Base-by-base conservation (phyloP, 495 filamentous ascomycete species). In the Achaetomiella virescens region DNA sequence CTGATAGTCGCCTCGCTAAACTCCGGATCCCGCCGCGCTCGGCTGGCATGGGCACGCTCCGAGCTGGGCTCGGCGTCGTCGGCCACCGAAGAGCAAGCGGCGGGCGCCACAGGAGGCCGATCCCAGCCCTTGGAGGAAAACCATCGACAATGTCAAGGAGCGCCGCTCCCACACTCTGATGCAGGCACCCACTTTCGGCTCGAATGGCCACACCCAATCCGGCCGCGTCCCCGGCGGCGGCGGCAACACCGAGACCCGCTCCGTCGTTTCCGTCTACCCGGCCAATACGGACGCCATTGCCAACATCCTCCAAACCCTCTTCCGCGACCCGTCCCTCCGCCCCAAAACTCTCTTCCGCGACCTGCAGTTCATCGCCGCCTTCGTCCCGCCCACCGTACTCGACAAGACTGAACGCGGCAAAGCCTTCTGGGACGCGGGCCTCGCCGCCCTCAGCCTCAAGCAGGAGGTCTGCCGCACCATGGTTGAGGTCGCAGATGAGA, bases 271-370 rank as follows among this genome's bases (percentile, higher is more conserved):
- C 59, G 73, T 64, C 53, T 73, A 59, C 69, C 71, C 63, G 56
- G 75, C 62, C 60, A 88, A 74, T 65, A 82, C 80, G n/a, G 86
- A 90, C 52, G 81, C 83, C 67, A 90, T 96, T 22, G 84, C 91
- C 29, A 83, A 87, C 44, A 81, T 90, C 8, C 72, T 98, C 1
- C 85, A 91, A 51, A 78, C 81, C 6, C 80, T 98, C 15, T 90
- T 98, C 69, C 81, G 85, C 40, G 82, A 90, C 63, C 70, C 81
- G 6, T 80, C 86, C 12, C 79, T 92, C 53, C 86, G 93, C 42
- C 92, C 93, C 0, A 89, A 87, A 70, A 92, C 92, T 0, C 78
- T 98, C 1, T 97, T 96, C 76, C 88, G 93, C 25, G 93, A 98
- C 66, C 73, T 98, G 9, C 93, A 98, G 65, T 96, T 89, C 66